Conservation (phyloP, 2,329 filamentous ascomycete species). For the Paecilomyces dactylethromorphus region DNA sequence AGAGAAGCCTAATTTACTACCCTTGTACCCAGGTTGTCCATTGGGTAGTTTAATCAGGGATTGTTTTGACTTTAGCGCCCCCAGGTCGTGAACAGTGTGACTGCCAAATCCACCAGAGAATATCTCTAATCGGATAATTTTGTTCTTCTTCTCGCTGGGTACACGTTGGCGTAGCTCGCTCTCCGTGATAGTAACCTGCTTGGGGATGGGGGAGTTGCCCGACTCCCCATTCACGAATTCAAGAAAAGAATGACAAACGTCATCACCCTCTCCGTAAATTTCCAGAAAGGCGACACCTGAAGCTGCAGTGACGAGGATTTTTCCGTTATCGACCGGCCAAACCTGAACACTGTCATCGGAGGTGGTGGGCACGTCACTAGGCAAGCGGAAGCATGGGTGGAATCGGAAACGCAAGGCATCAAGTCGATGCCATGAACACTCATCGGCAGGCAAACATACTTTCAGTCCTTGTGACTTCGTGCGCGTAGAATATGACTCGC, state of each 20-base stretch:
- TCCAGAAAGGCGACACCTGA: constrained; percentile 83
- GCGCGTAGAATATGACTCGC: constrained; percentile 79
- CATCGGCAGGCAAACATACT: constrained; percentile 66
- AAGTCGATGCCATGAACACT: constrained; percentile 86
- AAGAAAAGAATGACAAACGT: constrained; percentile 71
- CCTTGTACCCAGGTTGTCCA: constrained; percentile 66
- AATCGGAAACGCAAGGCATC: constrained; percentile 83
- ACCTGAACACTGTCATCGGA: constrained; percentile 74
- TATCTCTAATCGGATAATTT: constrained; percentile 61
- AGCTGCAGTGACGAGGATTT: constrained; percentile 68
- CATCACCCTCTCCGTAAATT: constrained; percentile 72
- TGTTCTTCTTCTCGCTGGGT: constrained; percentile 65
- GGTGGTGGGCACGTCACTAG: constrained; percentile 60
- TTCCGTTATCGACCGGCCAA: constrained; percentile 74
- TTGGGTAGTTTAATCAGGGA: constrained; percentile 69
- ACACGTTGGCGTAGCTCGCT: constrained; percentile 64
- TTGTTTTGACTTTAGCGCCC: constrained; percentile 62
- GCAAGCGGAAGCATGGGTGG: constrained; percentile 83
- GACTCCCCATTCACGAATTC: constrained; percentile 64
- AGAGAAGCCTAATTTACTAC: constrained; percentile 66
- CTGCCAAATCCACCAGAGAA: constrained; percentile 70
- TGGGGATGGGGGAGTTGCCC: constrained; percentile 54
- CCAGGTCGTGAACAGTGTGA: constrained; percentile 71
- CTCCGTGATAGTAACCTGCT: constrained; percentile 69
- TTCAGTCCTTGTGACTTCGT: constrained; percentile 75